Evolutionary conservation across 192 early-diverging fungal genomes (phyloP), one percentile per base, ranked within the genome.

Genomic region (Phlyctochytrium planicorne): DNA sequence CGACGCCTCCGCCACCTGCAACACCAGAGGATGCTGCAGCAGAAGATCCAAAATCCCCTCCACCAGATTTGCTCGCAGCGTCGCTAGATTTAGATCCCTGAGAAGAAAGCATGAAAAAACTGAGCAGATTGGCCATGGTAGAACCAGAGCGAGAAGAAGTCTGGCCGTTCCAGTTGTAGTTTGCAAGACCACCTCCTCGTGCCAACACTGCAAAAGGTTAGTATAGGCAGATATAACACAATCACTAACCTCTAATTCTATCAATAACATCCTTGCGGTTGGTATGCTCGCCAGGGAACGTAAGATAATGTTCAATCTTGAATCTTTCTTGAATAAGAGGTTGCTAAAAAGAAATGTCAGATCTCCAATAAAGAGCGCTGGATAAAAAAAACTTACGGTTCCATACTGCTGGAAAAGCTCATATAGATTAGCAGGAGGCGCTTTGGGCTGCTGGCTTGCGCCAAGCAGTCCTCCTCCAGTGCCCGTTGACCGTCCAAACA

Each of bases 281-380:
- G 23, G 52, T 53, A n/a, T 57, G 23, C 33, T 72, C 75, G 27
- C 72, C 66, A 23, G 76, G 70, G 25, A 80, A 50, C 1, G 52
- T 70, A 3, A 80, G 67, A 56, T 78, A 69, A 27, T 65, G 71
- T 70, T 80, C 79, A 35, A 80, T 59, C 35, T 76, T 80, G 20
- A 78, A 29, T 12, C 79, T 53, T 53, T 80, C 79, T 66, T 76
- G 73, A 23, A 72, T 70, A 27, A 75, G 1, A 32, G 72, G 72
- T 37, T 65, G 27, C 75, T 76, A 1, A 25, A 30, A 62, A 2
- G 27, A 59, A 47, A 14, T 47, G 20, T 6, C 6, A 14, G 40
- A 47, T 20, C n/a, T n/a, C n/a, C n/a, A n/a, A n/a, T n/a, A n/a
- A 47, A 47, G 40, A 47, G 6, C 40, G 20, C 6, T 47, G 20